Percentiles rank a stretch among this genome's conserved stretches.
Conservation (phyloP, 768 basidiomycete species). For the Exidia glandulosa region DNA sequence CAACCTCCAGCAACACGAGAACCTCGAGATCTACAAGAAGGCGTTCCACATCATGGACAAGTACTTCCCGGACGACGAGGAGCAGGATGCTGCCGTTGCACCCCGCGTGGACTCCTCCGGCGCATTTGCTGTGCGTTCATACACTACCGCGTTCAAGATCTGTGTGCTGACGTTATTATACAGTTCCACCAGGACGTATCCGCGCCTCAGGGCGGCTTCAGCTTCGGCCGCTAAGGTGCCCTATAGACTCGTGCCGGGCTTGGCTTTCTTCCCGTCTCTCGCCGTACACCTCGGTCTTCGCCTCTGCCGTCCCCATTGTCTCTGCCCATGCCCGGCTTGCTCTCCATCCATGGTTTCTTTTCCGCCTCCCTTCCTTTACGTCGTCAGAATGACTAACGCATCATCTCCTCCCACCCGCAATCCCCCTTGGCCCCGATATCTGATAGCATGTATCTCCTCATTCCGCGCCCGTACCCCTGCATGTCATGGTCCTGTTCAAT, state of each 20-base stretch:
- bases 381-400: background rate
- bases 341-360: background rate
- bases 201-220: constrained; percentile 70
- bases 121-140: constrained; percentile 56
- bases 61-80: constrained; percentile 98
- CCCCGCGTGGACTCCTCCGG: constrained; percentile 64
- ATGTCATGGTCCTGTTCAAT: background rate
- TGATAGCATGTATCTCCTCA: background rate
- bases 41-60: constrained; percentile 98
- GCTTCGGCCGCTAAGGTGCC: constrained; percentile 52
- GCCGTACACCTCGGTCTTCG: too few species aligned
- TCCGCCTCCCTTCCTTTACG: background rate
- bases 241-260: background rate
- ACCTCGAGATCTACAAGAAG: constrained; percentile 99
- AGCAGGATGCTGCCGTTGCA: constrained; percentile 75
- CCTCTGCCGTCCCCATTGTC: background rate
- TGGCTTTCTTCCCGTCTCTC: background rate
- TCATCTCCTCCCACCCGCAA: background rate
- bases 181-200: constrained; percentile 15
- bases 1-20: constrained; percentile 98
- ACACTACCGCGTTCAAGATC: background rate
- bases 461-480: background rate
- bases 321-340: background rate
- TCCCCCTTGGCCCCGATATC: background rate
- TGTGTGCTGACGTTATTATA: constrained; percentile 7